Evolutionary conservation across 2,329 filamentous ascomycete genomes (phyloP), one percentile per base, ranked within the genome.

Genomic region (Diaporthe amygdali): DNA sequence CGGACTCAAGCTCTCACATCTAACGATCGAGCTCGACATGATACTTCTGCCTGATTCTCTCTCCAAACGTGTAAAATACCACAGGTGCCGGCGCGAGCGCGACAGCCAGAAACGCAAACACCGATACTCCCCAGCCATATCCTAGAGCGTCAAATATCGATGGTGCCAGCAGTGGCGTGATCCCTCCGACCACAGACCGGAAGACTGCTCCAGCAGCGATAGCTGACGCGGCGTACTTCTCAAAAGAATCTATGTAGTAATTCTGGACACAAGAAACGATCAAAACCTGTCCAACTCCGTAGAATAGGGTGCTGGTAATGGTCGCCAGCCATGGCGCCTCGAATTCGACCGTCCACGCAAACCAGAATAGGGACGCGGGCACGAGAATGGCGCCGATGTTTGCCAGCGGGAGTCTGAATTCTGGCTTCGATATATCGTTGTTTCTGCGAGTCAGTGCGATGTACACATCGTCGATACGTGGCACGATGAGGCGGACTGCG

Each of bases 251-350:
- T 15, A 89, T 85, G 3, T 88, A 82, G 71, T 89, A 89, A 0
- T 85, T 86, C 69, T 86, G 84, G 55, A 86, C 84, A 30, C 85
- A 85, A 75, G 85, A 84, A 74, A 89, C 89, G 2, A 84, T 81
- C 7, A 85, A 81, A 55, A 88, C 83, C 74, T 86, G 83, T 5
- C 87, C 87, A 2, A 83, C 77, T 0, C 86, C 85, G 69, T 89
- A 84, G n/a, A 88, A 82, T 0, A 79, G 76, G 5, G 84, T 86
- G 9, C 88, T 88, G 47, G 88, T 82, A 66, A 89, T 88, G 1
- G 78, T 77, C 30, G 78, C 74, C 3, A 80, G 76, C 78, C 78
- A 80, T 61, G 79, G 78, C 4, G 75, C n/a, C 12, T 75, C 72
- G 3, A 61, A 61, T 30, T 79, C 74, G 2, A 74, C 75, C 2